Conservation (phyloP, 1,284 basidiomycete species). For the Moesziomyces aphidis region DNA sequence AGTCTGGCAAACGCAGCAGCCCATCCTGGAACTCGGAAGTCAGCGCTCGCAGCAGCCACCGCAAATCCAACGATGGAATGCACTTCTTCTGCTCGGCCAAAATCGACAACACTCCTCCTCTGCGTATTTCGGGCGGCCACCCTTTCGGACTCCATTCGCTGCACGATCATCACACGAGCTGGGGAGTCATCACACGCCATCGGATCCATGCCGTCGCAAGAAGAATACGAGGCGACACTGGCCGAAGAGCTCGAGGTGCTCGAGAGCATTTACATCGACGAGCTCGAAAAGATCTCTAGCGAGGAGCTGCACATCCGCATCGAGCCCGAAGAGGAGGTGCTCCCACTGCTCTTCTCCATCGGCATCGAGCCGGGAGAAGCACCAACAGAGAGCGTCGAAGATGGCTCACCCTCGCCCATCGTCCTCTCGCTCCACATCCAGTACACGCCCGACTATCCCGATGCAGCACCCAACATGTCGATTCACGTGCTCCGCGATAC, state of each 20-base stretch:
- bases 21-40: constrained; percentile 33
- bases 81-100: not conserved
- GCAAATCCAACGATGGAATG: not conserved
- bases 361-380: constrained; percentile 28
- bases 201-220: constrained; percentile 50
- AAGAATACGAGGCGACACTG: constrained; percentile 70
- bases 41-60: not conserved
- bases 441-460: constrained; percentile 79
- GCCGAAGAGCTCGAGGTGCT: constrained; percentile 92
- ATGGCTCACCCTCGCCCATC: constrained; percentile 72
- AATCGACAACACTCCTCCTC: not conserved
- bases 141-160: not conserved
- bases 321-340: constrained; percentile 83
- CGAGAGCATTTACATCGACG: constrained; percentile 94
- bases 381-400: constrained; percentile 42
- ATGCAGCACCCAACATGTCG: constrained; percentile 80
- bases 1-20: constrained; percentile 1
- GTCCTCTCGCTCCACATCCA: constrained; percentile 78
- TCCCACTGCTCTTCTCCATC: constrained; percentile 68
- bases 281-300: constrained; percentile 89
- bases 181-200: not conserved
- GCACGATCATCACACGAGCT: not conserved
- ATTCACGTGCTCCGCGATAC: constrained; percentile 74
- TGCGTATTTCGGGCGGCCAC: too few relatives aligned
- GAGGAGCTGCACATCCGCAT: constrained; percentile 84